Evolutionary conservation across 2,329 filamentous ascomycete genomes (phyloP).

Genomic region (Stemphylium lycopersici): DNA sequence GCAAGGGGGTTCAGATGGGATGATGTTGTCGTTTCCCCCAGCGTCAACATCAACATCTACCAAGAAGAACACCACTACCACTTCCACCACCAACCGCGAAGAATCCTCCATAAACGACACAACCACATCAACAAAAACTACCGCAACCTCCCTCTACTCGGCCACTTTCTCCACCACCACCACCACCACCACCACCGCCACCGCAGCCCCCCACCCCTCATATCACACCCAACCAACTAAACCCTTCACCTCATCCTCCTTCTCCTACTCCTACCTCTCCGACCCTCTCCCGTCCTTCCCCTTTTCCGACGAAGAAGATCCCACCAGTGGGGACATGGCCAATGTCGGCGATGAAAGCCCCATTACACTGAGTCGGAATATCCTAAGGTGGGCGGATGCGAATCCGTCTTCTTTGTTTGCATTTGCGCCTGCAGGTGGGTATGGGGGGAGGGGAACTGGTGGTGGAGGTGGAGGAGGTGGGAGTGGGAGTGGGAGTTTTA

Average conservation of each 20-base stretch:
- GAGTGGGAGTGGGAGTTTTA: neutral
- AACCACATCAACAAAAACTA: neutral
- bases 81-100: too few species aligned
- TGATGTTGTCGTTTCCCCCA: too few species aligned
- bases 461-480: neutral
- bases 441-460: neutral
- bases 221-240: neutral
- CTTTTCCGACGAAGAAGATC: conserved; percentile 15
- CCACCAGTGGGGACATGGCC: conserved; percentile 24
- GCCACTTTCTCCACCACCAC: neutral
- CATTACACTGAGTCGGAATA: conserved; percentile 46
- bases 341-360: conserved; percentile 30
- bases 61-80: too few species aligned
- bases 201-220: neutral
- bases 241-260: conserved; percentile 7
- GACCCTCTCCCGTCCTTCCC: conserved; percentile 11
- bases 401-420: conserved; percentile 29
- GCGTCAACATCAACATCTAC: too few species aligned
- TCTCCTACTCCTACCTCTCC: conserved; percentile 2
- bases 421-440: neutral
- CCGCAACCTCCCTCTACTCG: neutral
- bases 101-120: too few species aligned
- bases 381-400: conserved; percentile 48
- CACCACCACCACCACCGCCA: neutral
- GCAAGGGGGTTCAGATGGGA: too few species aligned